Percentiles rank a stretch among this genome's conserved stretches.
phyloP scores from a whole-genome alignment of 441 rosid species.

The Erodium chrysanthum region DNA sequence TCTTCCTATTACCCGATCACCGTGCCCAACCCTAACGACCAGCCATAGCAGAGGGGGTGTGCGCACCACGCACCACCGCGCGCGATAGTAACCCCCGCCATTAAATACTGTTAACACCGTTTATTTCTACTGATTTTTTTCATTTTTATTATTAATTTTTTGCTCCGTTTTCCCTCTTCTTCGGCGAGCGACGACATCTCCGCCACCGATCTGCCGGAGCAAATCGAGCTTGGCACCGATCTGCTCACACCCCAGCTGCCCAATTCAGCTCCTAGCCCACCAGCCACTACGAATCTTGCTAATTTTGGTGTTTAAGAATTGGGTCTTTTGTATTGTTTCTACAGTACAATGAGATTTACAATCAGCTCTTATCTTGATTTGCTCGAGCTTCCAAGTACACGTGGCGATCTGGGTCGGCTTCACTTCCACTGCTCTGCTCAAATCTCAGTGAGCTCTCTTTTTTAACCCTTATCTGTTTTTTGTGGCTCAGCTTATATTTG shows the following conservation, averaged over 20 bases:
- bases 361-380: conserved; percentile 39
- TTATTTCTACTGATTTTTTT: conserved; percentile 53
- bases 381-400: conserved; percentile 37
- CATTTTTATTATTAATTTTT: conserved; percentile 31
- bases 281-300: not conserved
- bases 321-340: conserved; percentile 13
- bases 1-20: conserved; percentile 6
- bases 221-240: not conserved
- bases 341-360: conserved; percentile 36
- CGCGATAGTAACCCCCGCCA: conserved; percentile 42
- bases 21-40: conserved; percentile 2
- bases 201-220: conserved; percentile 29
- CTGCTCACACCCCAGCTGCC: not conserved
- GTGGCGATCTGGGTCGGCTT: conserved; percentile 46
- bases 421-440: conserved; percentile 33
- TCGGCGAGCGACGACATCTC: conserved; percentile 52
- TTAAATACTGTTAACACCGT: conserved; percentile 61
- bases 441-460: conserved; percentile 43
- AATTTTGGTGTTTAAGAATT: not conserved
- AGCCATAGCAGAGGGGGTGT: conserved; percentile 4
- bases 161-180: conserved; percentile 29
- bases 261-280: not conserved
- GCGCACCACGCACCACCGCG: conserved; percentile 39
- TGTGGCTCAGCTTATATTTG: conserved; percentile 14
- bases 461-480: conserved; percentile 11